Conservation (phyloP, 495 filamentous ascomycete genomes). For the Aspergillus conjunctus region DNA sequence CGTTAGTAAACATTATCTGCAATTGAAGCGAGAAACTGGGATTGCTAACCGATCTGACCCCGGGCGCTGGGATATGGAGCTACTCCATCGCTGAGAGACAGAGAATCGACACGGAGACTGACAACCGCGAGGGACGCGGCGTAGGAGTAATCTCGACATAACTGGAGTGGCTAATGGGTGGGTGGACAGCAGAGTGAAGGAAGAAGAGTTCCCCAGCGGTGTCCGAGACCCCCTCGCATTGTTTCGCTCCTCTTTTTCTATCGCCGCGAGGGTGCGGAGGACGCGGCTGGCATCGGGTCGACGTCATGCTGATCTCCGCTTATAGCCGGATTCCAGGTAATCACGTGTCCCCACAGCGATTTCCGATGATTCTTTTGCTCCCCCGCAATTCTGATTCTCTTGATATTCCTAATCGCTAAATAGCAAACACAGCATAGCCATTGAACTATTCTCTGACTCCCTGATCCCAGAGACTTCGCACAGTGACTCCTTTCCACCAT, state of each 20-base stretch:
- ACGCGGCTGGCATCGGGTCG: slow-evolving; percentile 3
- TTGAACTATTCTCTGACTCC: slow-evolving; percentile 35
- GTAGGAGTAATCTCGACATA: neutral
- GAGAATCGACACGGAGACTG: neutral
- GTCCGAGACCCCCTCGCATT: neutral
- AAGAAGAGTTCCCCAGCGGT: neutral
- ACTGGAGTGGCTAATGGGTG: neutral
- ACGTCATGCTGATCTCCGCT: slow-evolving; percentile 7
- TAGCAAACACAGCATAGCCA: too few relatives aligned
- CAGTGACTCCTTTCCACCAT: slow-evolving; percentile 58
- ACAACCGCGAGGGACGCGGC: neutral
- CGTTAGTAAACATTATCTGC: neutral
- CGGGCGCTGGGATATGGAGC: slow-evolving; percentile 66
- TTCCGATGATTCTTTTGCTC: too few relatives aligned
- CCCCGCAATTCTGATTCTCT: too few relatives aligned
- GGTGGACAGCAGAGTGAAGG: neutral
- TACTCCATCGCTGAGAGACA: slow-evolving; percentile 51
- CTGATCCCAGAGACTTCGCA: slow-evolving; percentile 67
- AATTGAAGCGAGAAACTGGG: neutral
- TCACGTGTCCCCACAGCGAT: too few relatives aligned
- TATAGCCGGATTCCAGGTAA: neutral
- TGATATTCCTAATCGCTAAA: too few relatives aligned
- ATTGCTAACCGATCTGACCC: slow-evolving; percentile 61
- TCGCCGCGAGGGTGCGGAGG: neutral
- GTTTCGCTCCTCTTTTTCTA: neutral